Percentiles rank a stretch among this genome's conserved stretches.
Evolutionary conservation across 306 rosid species (phyloP).

Genomic region (Spatholobus suberectus): DNA sequence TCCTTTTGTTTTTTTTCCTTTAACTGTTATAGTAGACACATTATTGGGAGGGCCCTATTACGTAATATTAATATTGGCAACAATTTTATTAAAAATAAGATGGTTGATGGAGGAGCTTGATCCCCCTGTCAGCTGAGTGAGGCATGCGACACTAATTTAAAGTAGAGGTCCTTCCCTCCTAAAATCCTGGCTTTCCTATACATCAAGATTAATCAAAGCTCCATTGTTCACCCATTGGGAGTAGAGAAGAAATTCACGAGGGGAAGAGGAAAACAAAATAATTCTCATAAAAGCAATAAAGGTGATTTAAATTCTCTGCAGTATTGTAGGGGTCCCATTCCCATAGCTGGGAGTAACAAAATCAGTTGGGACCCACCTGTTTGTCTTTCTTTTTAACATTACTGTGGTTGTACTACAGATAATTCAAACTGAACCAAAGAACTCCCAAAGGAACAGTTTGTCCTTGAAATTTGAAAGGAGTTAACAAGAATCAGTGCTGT

Average conservation of each 20-base stretch:
- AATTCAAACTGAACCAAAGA: constrained; percentile 5
- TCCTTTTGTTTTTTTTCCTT: background rate
- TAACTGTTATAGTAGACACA: constrained; percentile 12
- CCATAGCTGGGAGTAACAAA: constrained; percentile 5
- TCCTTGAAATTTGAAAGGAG: background rate
- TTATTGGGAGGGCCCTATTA: background rate
- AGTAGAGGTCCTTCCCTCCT: background rate
- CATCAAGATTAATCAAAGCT: background rate
- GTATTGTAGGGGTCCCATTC: constrained; percentile 15
- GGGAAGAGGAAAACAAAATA: constrained; percentile 11
- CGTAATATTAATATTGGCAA: background rate
- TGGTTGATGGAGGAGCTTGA: background rate
- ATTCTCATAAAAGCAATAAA: background rate
- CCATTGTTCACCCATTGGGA: background rate
- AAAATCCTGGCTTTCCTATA: background rate
- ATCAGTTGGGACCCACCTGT: background rate
- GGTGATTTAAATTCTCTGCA: constrained; percentile 13
- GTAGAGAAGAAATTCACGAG: background rate
- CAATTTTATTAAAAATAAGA: constrained; percentile 12
- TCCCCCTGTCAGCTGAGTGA: background rate
- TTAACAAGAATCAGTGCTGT: constrained; percentile 1
- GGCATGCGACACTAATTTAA: background rate
- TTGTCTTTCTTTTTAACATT: background rate
- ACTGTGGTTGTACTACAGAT: background rate
- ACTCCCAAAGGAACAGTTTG: background rate